Evolutionary conservation across 1,284 basidiomycete genomes (phyloP).

Genomic region (Cryptococcus sp.): DNA sequence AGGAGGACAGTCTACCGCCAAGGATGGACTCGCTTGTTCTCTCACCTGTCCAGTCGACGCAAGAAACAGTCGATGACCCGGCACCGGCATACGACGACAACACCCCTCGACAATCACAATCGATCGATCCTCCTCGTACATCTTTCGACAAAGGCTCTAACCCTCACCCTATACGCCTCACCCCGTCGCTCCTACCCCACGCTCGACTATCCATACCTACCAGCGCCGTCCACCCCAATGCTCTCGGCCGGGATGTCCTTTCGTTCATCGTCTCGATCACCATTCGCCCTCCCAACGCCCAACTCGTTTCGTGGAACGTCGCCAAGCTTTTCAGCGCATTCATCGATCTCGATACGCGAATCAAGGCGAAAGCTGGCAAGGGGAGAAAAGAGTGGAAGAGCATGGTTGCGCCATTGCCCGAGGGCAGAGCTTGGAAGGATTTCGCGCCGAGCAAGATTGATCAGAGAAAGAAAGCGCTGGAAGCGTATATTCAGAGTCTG

Average conservation of each 20-base stretch:
- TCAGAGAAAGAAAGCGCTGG: conserved; percentile 81
- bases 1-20: conserved; percentile 1
- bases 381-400: conserved; percentile 61
- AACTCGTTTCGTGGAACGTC: conserved; percentile 70
- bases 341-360: conserved; percentile 63
- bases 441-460: conserved; percentile 95
- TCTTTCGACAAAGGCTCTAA: neutral
- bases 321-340: conserved; percentile 94
- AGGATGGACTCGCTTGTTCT: conserved; percentile 4
- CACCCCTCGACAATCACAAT: conserved; percentile 1
- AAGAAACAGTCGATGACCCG: neutral
- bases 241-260: conserved; percentile 42
- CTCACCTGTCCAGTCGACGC: neutral
- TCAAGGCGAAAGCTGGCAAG: conserved; percentile 56
- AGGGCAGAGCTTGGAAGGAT: conserved; percentile 90
- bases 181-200: conserved; percentile 37
- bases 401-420: conserved; percentile 76
- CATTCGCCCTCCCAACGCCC: conserved; percentile 35
- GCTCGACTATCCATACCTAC: conserved; percentile 41
- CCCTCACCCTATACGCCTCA: conserved; percentile 17
- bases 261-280: conserved; percentile 43
- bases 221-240: conserved; percentile 41
- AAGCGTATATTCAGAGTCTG: conserved; percentile 81
- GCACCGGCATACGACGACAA: neutral
- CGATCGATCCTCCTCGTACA: no score